Evolutionary conservation across 2,329 filamentous ascomycete species (phyloP), one percentile per base, ranked within the genome.

Genomic region (Basipetospora sp.): DNA sequence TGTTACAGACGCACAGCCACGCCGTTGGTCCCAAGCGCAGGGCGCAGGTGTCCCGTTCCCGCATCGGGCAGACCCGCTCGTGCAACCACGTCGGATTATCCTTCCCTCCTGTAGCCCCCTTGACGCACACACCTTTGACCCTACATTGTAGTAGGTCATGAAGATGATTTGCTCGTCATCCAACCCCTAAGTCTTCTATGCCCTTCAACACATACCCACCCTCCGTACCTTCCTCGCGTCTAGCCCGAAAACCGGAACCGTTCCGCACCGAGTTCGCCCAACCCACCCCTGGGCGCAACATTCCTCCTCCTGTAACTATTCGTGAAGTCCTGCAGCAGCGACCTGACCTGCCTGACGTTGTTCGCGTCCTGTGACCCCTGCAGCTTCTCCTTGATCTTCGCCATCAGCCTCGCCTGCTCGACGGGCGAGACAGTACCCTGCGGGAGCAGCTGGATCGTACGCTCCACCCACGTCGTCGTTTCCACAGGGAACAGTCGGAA

Each of bases 321-420:
- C 17, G 90, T 96, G 54, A 98, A 98, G 58, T 98, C 92, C 60
- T 96, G 90, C 41, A 98, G 68, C 25, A 94, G 67, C 18, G 74
- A 77, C 27, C 88, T 73, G 38, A 94, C 85, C 60, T 86, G 86
- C 41, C 85, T 70, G 30, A 84, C 56, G 17, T 65, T 67, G 16
- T 70, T 63, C 1, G 54, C 58, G 28, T 76, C 74, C 43, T 80
- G 74, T 19, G 71, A 72, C 33, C 69, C 66, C 22, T 25, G 22
- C 34, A 94, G 72, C 50, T 76, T 79, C 55, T 90, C 81, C 49
- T 74, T 76, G 48, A 96, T 87, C 54, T 81, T 86, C 45, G 64
- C 66, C 56, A 94, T 71, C 43, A 98, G 67, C 33, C 83, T 74
- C 51, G 88, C 78, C 26, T 81, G 80, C 57, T 98, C 90, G 31